Evolutionary conservation across 2,329 filamentous ascomycete genomes (phyloP).

Genomic region (Aspergillus luchuensis): DNA sequence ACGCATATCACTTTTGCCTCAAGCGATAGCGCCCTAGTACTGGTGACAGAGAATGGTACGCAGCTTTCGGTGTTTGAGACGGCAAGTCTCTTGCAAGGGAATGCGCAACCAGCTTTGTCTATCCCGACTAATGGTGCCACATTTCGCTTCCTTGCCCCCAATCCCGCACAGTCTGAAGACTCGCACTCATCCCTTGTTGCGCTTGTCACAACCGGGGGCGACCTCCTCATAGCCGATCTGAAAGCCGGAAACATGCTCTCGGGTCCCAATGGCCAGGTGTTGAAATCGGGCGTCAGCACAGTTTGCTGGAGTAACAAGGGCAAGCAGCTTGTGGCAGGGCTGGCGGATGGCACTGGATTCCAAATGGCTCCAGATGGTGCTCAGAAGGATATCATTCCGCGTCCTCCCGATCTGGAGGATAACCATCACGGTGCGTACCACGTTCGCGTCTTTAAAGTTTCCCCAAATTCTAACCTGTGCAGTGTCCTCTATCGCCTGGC

Average conservation of each 20-base stretch:
- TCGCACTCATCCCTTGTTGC: conserved; percentile 68
- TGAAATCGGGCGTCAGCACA: conserved; percentile 77
- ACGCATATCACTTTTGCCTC: conserved; percentile 89
- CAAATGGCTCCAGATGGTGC: conserved; percentile 84
- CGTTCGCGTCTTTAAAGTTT: background rate
- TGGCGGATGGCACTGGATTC: conserved; percentile 74
- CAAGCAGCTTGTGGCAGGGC: conserved; percentile 87
- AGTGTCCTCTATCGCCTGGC: conserved; percentile 82
- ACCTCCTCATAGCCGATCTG: conserved; percentile 81
- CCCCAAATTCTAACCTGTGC: conserved; percentile 21
- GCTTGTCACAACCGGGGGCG: conserved; percentile 76
- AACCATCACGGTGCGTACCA: conserved; percentile 65
- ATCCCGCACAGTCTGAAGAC: conserved; percentile 66
- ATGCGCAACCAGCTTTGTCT: conserved; percentile 70
- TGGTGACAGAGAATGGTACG: conserved; percentile 78
- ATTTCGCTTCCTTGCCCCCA: conserved; percentile 74
- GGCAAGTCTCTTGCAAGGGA: conserved; percentile 65
- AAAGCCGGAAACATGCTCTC: conserved; percentile 63
- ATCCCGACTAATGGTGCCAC: conserved; percentile 74
- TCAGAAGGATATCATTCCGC: conserved; percentile 75
- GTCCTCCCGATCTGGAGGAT: conserved; percentile 66
- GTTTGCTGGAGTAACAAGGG: conserved; percentile 90
- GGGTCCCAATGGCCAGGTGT: conserved; percentile 62
- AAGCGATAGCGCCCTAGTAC: conserved; percentile 81
- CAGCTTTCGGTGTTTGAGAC: conserved; percentile 84